Base-by-base conservation (phyloP, 2,329 filamentous ascomycete genomes). In the Mycosphaerella sp. region DNA sequence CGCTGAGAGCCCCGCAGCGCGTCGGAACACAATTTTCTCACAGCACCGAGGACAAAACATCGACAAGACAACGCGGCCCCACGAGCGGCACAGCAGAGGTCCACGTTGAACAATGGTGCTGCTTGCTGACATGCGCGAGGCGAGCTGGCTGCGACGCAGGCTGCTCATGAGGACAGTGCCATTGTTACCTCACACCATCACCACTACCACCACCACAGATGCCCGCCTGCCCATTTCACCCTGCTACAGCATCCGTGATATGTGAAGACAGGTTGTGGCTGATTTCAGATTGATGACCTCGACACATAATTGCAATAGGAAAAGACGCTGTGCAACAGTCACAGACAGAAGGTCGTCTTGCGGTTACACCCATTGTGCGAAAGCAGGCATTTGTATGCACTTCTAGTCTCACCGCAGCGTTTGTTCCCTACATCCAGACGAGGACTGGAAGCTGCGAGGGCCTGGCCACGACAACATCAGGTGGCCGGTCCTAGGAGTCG, bases 321-420 rank as follows among this genome's bases (percentile, higher is more conserved):
- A 28, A 30, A 39, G 41, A 41, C 39, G 45, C 45, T 36, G 50
- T 34, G 37, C 40, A 17, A 41, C 41, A 30, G 41, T n/a, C 18
- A 41, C 50, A 36, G 40, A 41, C 50, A 36, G 40, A 42, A 37
- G 37, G 44, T 32, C 13, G 42, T 25, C 27, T 35, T 35, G 35
- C 21, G 41, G 44, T 53, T 39, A 44, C 52, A 54, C 47, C 32
- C 37, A 50, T 50, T 54, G 47, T 54, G 32, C 47, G 50, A 18
- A 50, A 47, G 39, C 47, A 50, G 41, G 47, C 48, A 45, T 54
- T 47, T 36, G 35, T 32, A 41, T 46, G 47, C 46, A 47, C 36
- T 17, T 46, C 43, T 12, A 35, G 47, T 36, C 37, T 5, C 42
- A 53, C 46, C 16, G 47, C 51, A 49, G 46, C 35, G 37, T n/a